Conservation (phyloP, 78 protist genomes). For the Acrasis kona region DNA sequence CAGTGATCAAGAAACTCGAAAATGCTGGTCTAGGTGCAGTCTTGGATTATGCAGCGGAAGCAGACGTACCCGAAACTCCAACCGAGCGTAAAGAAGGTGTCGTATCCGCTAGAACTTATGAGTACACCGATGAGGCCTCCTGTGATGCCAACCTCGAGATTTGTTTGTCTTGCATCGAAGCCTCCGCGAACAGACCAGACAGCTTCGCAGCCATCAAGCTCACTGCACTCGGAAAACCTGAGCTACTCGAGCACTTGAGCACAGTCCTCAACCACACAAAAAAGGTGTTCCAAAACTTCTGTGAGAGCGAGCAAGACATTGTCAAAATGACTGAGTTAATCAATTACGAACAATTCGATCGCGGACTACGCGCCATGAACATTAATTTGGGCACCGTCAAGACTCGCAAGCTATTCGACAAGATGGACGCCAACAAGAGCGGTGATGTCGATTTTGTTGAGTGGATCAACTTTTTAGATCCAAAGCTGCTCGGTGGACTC, state of each 20-base stretch:
- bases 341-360: too few relatives aligned
- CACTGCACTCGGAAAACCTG: conserved; percentile 43
- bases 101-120: conserved; percentile 6
- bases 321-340: too few relatives aligned
- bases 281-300: not conserved
- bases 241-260: conserved; percentile 16
- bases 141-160: conserved; percentile 18
- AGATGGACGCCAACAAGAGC: not conserved
- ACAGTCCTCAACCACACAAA: conserved; percentile 3
- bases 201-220: conserved; percentile 20
- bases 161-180: conserved; percentile 10
- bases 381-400: too few relatives aligned
- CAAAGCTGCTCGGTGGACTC: not conserved
- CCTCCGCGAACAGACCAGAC: not conserved
- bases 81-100: not conserved
- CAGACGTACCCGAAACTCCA: conserved; percentile 16
- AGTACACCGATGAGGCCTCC: conserved; percentile 15
- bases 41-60: conserved; percentile 64
- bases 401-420: not conserved
- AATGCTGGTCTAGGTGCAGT: conserved; percentile 35
- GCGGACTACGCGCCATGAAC: too few relatives aligned
- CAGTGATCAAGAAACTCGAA: not conserved
- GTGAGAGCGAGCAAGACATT: too few relatives aligned
- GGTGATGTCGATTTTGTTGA: conserved; percentile 21
- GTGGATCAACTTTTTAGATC: not conserved